Conservation (phyloP, 192 early-diverging fungal genomes). For the Rhizophagus prolifer region DNA sequence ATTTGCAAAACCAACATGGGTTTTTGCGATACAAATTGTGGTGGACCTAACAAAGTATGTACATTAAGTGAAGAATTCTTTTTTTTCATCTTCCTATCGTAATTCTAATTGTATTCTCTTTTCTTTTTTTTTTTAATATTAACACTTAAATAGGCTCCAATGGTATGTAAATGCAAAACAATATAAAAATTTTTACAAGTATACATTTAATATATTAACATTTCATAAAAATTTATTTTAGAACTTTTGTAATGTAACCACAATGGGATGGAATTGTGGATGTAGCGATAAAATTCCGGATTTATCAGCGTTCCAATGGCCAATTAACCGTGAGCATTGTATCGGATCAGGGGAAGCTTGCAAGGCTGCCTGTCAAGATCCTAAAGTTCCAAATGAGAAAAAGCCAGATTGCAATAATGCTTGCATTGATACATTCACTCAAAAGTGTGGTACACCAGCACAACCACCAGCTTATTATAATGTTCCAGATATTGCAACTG, state of each 20-base stretch:
- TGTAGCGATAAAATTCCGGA: slow-evolving; percentile 45
- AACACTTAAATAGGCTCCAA: slow-evolving; percentile 10
- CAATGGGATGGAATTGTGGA: slow-evolving; percentile 57
- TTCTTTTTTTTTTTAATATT: no score
- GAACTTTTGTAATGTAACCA: slow-evolving; percentile 54
- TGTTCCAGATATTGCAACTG: neutral
- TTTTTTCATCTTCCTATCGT: neutral
- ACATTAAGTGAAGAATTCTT: neutral
- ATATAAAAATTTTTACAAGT: neutral
- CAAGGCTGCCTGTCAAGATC: neutral
- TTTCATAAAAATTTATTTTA: slow-evolving; percentile 8
- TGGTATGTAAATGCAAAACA: neutral
- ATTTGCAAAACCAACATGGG: neutral
- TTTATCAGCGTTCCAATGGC: slow-evolving; percentile 24
- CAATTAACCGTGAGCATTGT: slow-evolving; percentile 14
- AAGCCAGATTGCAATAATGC: neutral
- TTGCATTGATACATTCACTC: neutral
- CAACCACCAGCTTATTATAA: slow-evolving; percentile 21
- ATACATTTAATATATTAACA: neutral
- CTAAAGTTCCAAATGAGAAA: neutral
- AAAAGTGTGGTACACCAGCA: neutral
- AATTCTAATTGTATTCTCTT: neutral
- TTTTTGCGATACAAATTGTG: slow-evolving; percentile 9
- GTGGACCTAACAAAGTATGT: slow-evolving; percentile 12
- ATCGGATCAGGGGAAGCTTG: slow-evolving; percentile 9